Base-by-base conservation (phyloP, 2,329 filamentous ascomycete genomes). In the Phyllosticta capitalensis region DNA sequence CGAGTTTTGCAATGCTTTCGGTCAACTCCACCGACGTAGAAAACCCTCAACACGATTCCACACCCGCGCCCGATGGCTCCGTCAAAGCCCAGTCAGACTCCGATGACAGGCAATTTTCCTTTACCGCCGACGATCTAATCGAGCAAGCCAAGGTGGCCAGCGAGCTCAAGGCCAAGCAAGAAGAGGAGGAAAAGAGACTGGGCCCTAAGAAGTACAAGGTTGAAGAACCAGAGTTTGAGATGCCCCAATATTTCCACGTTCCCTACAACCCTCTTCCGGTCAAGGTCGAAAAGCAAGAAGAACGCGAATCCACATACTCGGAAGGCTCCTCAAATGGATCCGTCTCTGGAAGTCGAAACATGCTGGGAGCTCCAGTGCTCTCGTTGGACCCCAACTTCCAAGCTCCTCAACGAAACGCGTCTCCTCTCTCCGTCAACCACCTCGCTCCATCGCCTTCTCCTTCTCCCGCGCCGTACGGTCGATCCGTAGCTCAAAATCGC, bases 321-420 rank as follows among this genome's bases (percentile, higher is more conserved):
- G 65, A 65, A 56, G 65, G 65, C 61, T 69, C 69, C 17, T 71
- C 70, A 9, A 69, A 65, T 33, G 60, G 49, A 14, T 52, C 55
- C 6, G 63, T 68, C 51, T 68, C 67, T 55, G 67, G 66, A 14
- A 17, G 28, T 9, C 64, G 65, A 17, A 70, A 68, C n/a, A 66
- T 67, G 24, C 62, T 72, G 45, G n/a, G n/a, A n/a, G n/a, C n/a
- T n/a, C n/a, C n/a, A n/a, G 68, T 71, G 54, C 83, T 14, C 70
- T 88, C 63, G 81, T 82, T 49, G 81, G 92, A 56, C 91, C 91
- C 5, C 71, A 94, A 89, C 2, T 75, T 84, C 62, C 81, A 81
- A 26, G 74, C 76, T 33, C 83, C 86, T 56, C 85, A 86, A 33
- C 83, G 87, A 33, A 77, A 45, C 48, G 83, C 82, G 19, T 80